These are phyloP conservation scores for Pythium phragmitis DNA, from an alignment of 352 stramenopile species.

Conservation along the genomic window DNA sequence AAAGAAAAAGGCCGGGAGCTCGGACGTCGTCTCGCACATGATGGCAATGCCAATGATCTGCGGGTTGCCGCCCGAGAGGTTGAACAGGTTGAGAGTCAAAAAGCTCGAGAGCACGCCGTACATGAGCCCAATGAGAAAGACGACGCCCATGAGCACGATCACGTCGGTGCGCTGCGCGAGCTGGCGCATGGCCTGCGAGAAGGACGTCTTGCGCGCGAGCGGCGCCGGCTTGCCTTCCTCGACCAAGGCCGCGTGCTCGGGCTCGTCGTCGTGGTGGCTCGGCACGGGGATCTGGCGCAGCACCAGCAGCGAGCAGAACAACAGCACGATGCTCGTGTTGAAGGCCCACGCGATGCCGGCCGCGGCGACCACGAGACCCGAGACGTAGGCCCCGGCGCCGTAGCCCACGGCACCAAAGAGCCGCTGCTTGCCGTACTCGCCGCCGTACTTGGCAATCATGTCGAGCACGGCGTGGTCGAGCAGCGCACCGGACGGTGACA, in stretches of 20 bases:
- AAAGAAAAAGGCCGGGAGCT: slow-evolving; percentile 83
- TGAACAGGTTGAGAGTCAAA: slow-evolving; percentile 80
- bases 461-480: slow-evolving; percentile 72
- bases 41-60: slow-evolving; percentile 82
- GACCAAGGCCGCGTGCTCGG: not conserved
- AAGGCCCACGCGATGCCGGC: slow-evolving; percentile 76
- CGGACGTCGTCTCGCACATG: slow-evolving; percentile 75
- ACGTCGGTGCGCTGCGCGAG: slow-evolving; percentile 54
- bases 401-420: slow-evolving; percentile 77
- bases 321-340: slow-evolving; percentile 53
- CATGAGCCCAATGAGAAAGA: slow-evolving; percentile 82
- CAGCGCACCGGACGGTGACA: slow-evolving; percentile 51
- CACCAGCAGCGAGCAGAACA: slow-evolving; percentile 55
- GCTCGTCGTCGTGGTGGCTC: slow-evolving; percentile 31
- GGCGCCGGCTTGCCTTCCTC: slow-evolving; percentile 1
- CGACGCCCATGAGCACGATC: slow-evolving; percentile 67
- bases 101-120: slow-evolving; percentile 83
- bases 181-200: slow-evolving; percentile 38
- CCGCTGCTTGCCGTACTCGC: slow-evolving; percentile 83
- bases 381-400: slow-evolving; percentile 64
- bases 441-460: slow-evolving; percentile 61
- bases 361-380: slow-evolving; percentile 52
- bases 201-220: slow-evolving; percentile 34
- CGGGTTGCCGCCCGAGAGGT: slow-evolving; percentile 63
- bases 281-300: slow-evolving; percentile 61